A percentile compares a stretch with the other conserved stretches of the same genome.
Evolutionary conservation across 768 basidiomycete genomes (phyloP).

Genomic region (Ephemerocybe angulata): DNA sequence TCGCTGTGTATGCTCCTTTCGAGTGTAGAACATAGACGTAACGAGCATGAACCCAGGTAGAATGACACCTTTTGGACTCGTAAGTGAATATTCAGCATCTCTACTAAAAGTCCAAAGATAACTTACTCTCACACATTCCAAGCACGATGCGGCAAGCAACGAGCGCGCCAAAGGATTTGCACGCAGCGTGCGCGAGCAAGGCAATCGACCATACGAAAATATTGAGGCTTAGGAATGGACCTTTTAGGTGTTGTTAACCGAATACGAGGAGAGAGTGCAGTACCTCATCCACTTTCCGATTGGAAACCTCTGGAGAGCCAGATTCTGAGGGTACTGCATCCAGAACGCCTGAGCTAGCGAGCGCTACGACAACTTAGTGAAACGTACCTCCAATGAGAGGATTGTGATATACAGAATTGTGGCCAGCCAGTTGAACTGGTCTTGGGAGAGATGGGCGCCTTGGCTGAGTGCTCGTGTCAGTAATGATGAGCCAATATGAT

Average conservation of each 20-base stretch:
- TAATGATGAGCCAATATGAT: not conserved
- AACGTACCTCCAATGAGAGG: constrained; percentile 49
- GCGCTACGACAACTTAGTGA: not conserved
- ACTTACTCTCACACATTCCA: constrained; percentile 64
- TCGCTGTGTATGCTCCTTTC: constrained; percentile 62
- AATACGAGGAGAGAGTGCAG: constrained; percentile 2
- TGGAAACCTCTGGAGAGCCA: constrained; percentile 67
- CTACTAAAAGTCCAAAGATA: too few relatives aligned
- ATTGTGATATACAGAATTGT: constrained; percentile 74
- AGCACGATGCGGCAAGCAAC: constrained; percentile 62
- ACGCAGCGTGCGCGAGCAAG: constrained; percentile 61
- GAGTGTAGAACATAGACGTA: constrained; percentile 75
- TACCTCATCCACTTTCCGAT: constrained; percentile 83
- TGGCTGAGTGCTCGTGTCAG: constrained; percentile 33
- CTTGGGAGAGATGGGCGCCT: constrained; percentile 58
- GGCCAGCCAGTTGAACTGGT: constrained; percentile 67
- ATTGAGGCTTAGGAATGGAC: constrained; percentile 43
- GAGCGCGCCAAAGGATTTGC: constrained; percentile 63
- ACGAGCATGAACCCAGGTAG: constrained; percentile 78
- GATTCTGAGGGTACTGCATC: constrained; percentile 57
- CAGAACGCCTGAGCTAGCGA: too few relatives aligned
- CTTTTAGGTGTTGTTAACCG: too few relatives aligned
- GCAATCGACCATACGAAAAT: constrained; percentile 65
- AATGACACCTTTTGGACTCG: constrained; percentile 35
- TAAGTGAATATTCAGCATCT: too few relatives aligned